Conservation (phyloP, 1,284 basidiomycete species). For the Cryptococcus floricola region DNA sequence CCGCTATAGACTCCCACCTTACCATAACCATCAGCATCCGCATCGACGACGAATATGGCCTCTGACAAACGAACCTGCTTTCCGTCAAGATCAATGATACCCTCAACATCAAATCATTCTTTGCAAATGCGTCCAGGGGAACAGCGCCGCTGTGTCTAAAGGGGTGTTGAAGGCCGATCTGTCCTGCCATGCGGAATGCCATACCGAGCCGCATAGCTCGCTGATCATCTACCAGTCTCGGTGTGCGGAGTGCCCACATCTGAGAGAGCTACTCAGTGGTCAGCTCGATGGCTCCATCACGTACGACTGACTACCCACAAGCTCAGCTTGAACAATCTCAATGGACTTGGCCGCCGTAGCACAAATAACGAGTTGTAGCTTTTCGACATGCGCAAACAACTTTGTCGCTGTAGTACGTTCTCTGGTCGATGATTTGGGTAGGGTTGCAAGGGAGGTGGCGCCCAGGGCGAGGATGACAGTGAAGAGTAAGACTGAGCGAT, state of each 20-base stretch:
- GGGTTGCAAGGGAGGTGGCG: conserved; percentile 6
- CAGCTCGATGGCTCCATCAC: neutral
- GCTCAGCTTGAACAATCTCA: neutral
- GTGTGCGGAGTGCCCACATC: conserved; percentile 8
- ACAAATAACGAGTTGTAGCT: conserved; percentile 10
- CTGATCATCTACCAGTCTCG: conserved; percentile 11
- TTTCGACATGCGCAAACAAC: conserved; percentile 9
- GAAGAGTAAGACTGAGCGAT: conserved; percentile 9
- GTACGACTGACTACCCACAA: too few species aligned
- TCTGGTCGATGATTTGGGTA: neutral
- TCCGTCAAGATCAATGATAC: conserved; percentile 6
- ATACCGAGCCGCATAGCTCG: conserved; percentile 6
- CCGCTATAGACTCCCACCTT: conserved; percentile 13
- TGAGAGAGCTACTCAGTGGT: conserved; percentile 3
- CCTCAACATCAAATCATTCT: conserved; percentile 5
- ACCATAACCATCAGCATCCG: neutral
- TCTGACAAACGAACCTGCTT: conserved; percentile 6
- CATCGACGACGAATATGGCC: too few species aligned
- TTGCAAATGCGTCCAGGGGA: neutral
- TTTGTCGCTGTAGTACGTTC: conserved; percentile 2
- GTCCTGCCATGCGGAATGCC: conserved; percentile 6
- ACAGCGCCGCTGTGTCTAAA: neutral
- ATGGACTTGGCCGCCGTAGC: conserved; percentile 10
- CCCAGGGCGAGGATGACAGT: conserved; percentile 9
- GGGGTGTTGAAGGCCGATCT: conserved; percentile 6